These are phyloP conservation scores for Cladosporium halotolerans DNA, from an alignment of 2,329 filamentous ascomycete species.

Conservation along the genomic window DNA sequence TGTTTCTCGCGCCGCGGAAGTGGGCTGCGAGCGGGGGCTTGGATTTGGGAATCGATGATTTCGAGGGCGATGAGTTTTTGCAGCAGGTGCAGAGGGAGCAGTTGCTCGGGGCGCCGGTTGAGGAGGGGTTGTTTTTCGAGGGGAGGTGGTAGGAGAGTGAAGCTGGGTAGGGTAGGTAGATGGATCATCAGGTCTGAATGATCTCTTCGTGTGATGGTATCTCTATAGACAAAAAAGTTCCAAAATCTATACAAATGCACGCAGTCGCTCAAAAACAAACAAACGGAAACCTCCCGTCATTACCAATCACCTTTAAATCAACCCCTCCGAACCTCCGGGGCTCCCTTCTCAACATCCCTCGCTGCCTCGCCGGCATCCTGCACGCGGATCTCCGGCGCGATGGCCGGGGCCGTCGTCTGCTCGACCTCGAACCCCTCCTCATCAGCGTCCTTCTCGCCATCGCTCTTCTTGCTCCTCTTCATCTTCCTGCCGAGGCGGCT, in stretches of 20 bases:
- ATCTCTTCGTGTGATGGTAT: no score
- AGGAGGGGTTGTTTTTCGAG: slow-evolving; percentile 3
- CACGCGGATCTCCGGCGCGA: background rate
- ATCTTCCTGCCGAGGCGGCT: slow-evolving; percentile 6
- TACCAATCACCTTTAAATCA: no score
- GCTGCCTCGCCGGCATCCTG: background rate
- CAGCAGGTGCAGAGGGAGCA: slow-evolving; percentile 2
- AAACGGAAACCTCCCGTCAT: background rate
- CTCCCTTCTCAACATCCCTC: slow-evolving; percentile 8
- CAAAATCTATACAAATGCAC: background rate
- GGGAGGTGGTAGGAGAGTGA: slow-evolving; percentile 1
- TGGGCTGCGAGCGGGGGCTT: slow-evolving; percentile 30
- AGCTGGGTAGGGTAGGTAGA: background rate
- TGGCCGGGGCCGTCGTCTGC: background rate
- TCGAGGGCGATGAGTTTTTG: background rate
- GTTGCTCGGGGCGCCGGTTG: slow-evolving; percentile 2
- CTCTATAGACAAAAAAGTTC: no score
- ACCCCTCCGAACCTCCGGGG: background rate
- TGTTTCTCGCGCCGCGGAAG: slow-evolving; percentile 31
- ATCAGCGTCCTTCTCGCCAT: background rate
- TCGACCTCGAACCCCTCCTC: background rate
- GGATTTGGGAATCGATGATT: slow-evolving; percentile 17
- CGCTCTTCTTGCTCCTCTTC: slow-evolving; percentile 6
- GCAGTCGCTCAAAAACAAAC: slow-evolving; percentile 1
- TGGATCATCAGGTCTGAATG: no score